A percentile compares a stretch with the other conserved stretches of the same genome.
Conservation (phyloP, 139 green algal species). For the Chlorella sorokiniana region DNA sequence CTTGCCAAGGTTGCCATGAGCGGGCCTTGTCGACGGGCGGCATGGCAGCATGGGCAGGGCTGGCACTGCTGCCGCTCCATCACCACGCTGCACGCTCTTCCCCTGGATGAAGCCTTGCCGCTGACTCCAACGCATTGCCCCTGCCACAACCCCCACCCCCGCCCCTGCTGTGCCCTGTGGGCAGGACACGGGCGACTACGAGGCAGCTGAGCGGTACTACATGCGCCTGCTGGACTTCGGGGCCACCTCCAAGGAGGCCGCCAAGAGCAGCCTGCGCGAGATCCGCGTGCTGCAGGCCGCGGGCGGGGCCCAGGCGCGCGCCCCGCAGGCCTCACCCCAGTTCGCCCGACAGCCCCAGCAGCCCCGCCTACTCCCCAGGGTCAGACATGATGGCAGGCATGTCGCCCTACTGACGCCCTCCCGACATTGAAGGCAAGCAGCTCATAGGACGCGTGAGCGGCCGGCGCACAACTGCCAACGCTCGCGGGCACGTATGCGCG, state of each 20-base stretch:
- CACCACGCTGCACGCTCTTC: too few species aligned
- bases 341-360: slow-evolving; percentile 3
- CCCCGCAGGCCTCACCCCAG: slow-evolving; percentile 5
- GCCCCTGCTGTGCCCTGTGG: too few species aligned
- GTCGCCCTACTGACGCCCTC: slow-evolving; percentile 11
- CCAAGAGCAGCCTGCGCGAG: slow-evolving; percentile 84
- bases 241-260: slow-evolving; percentile 75
- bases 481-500: too few species aligned
- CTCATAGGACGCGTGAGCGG: not conserved
- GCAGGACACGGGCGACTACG: slow-evolving; percentile 61
- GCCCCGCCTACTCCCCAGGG: slow-evolving; percentile 13
- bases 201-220: slow-evolving; percentile 69
- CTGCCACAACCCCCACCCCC: too few species aligned
- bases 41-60: too few species aligned
- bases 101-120: too few species aligned
- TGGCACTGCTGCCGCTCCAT: too few species aligned
- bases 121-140: too few species aligned
- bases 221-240: slow-evolving; percentile 86
- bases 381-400: slow-evolving; percentile 6
- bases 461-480: too few species aligned
- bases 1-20: too few species aligned
- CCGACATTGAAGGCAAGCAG: not conserved
- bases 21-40: too few species aligned
- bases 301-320: not conserved
- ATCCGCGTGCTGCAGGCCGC: slow-evolving; percentile 53